Evolutionary conservation across 768 basidiomycete genomes (phyloP), one percentile per base, ranked within the genome.

Genomic region (Dentipellis sp.): DNA sequence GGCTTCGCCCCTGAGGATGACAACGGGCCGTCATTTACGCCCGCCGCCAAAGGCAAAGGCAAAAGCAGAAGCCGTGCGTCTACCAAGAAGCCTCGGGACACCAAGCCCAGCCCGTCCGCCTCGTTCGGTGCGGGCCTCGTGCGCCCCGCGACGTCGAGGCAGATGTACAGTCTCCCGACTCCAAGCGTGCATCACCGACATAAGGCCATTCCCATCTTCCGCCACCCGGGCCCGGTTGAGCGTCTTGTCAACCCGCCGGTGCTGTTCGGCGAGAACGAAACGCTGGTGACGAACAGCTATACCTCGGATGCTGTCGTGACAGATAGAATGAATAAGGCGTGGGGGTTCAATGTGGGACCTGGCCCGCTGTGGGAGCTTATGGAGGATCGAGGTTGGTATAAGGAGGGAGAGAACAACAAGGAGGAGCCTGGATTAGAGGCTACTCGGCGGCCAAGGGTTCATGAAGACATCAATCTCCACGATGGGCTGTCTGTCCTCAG

Each of bases 311-410:
- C 70, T 1, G 72, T 71, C 34, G 69, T 85, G 40, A 74, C 74
- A 1, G 77, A 79, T 51, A 75, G 84, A n/a, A 68, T 86, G 9
- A 82, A 76, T 62, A 88, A 83, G 62, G 74, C 84, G 0, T 88
- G 83, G 84, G 82, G 85, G 0, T 82, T 79, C 63, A 88, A 87
- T 60, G 79, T 87, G 12, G 88, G 89, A 3, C 66, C 80, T 2
- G 90, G 91, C 0, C 88, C 89, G 1, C 62, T 89, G 6, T 92
- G 89, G 88, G 84, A 91, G 57, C 67, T 91, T 37, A 68, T 78
- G 45, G 91, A 93, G 64, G 91, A 93, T 60, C 69, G 88, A 51
- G 80, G 78, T 1, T 92, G 86, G 79, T 91, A 74, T 67, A 90
- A 87, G 64, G 90, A 91, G 61, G 74, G 78, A 3, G 57, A 65